A percentile compares a stretch with the other conserved stretches of the same genome.
Evolutionary conservation across 75 land plant species (phyloP).

Genomic region (Chamaecyparis obtusa): DNA sequence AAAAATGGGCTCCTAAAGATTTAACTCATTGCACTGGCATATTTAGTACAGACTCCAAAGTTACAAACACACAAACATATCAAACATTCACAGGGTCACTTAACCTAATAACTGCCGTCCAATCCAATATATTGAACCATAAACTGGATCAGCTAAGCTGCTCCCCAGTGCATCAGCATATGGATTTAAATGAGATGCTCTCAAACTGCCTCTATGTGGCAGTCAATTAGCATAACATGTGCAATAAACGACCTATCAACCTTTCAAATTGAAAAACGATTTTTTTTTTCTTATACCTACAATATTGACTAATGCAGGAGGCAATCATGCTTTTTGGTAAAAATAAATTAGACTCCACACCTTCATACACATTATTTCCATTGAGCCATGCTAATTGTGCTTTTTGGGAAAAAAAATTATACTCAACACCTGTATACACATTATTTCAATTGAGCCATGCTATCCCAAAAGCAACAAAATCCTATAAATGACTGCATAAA

Average conservation of each 20-base stretch:
- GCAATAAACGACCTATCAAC: not conserved
- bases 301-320: not conserved
- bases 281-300: not conserved
- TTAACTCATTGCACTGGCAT: not conserved
- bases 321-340: not conserved
- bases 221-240: too few species aligned
- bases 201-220: too few species aligned
- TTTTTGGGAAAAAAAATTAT: too few species aligned
- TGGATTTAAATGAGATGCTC: too few species aligned
- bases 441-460: not conserved
- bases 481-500: not conserved
- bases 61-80: not conserved
- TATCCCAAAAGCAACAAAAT: not conserved
- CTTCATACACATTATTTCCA: too few species aligned
- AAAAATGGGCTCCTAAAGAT: not conserved
- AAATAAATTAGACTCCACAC: too few species aligned
- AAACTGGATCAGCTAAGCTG: too few species aligned
- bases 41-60: not conserved
- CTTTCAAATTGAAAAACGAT: not conserved
- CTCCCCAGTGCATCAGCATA: too few species aligned
- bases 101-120: not conserved
- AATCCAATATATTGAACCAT: not conserved
- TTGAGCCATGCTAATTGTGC: too few species aligned
- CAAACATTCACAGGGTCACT: too few species aligned
- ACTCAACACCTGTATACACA: too few species aligned